Base-by-base conservation (phyloP, 768 basidiomycete genomes). In the Calocera cornea region DNA sequence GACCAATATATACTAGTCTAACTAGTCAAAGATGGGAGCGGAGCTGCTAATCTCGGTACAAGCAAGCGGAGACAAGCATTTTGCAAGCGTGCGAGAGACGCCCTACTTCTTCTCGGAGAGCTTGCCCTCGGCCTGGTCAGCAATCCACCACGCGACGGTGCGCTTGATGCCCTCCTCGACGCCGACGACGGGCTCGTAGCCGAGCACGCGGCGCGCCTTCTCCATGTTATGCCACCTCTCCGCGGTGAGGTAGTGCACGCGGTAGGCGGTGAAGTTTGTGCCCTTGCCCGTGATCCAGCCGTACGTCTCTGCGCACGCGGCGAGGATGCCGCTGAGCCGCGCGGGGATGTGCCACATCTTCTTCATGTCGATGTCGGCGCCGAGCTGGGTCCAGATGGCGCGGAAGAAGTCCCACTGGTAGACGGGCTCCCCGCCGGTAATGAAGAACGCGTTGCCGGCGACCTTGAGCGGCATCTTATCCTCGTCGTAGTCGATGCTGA, bases 341-440 rank as follows among this genome's bases (percentile, higher is more conserved):
- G 81, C 83, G 0, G 89, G 83, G 68, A 97, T 78, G 64, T 81
- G 77, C 72, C 80, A 80, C 16, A 77, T 78, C 68, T 66, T 74
- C 73, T 72, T 64, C 24, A 77, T 75, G 72, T 83, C 74, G 68
- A 72, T 82, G 70, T 80, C 74, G 34, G 72, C 79, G 76, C 63
- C 80, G 79, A 74, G 86, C 85, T 17, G 44, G 72, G 66, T 90
- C 92, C 92, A 98, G n/a, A 97, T 77, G 1, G 83, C 77, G 5
- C 92, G 83, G 34, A 87, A 82, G 73, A 95, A 87, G 78, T 97
- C 94, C 95, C 95, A 99, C 80, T 97, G 97, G 77, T 92, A 91
- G 67, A 87, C 82, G 1, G 95, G 95, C 74, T 98, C 95, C 69
- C 94, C 93, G 74, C 98, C 98, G 67, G 94, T 95, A 77, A 99